Evolutionary conservation across 1,284 basidiomycete species (phyloP), one percentile per base, ranked within the genome.

Genomic region (Leccinum pseudoinsigne): DNA sequence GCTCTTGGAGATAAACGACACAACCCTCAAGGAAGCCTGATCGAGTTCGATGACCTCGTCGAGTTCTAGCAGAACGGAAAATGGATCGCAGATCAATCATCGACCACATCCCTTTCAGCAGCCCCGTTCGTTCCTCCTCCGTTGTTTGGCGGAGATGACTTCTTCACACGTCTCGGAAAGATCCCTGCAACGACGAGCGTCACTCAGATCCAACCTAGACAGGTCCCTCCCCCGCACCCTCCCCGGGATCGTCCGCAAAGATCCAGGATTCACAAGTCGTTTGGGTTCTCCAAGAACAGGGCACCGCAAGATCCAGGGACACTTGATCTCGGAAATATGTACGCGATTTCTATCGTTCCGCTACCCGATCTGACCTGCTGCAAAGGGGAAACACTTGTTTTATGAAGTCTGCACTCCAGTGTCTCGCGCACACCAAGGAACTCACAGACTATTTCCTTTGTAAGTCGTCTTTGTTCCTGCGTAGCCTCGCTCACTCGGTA

Each of bases 371-470:
- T 67, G 60, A 70, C 68, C 47, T 58, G 18, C 62, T 55, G 53
- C n/a, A 59, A 62, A 90, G 89, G 84, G 89, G 89, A n/a, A 94
- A 96, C 72, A 97, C 94, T 1, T 96, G 95, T 73, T 97, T 97
- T 78, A 97, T 98, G 95, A 98, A 98, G 75, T 95, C 93, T 57
- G 96, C 96, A 1, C 82, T 98, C 5, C 97, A 99, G 76, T 99
- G 97, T 77, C 85, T 99, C 57, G 92, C 90, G 61, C 98, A 99
- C 75, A 95, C 91, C 16, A 85, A 88, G 61, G 95, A 98, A 73
- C 83, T 99, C 14, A 87, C 88, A 21, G 89, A 97, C 60, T 99
- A 99, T 78, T 99, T 99, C 79, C 80, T 95, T 34, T 92, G 94
- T 92, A 73, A 68, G 89, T 80, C 40, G 3, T 45, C 9, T 58